Percentiles rank a stretch among this genome's conserved stretches.
phyloP scores from a whole-genome alignment of 1,139 yeast genomes.

The Kodamaea derodonti region DNA sequence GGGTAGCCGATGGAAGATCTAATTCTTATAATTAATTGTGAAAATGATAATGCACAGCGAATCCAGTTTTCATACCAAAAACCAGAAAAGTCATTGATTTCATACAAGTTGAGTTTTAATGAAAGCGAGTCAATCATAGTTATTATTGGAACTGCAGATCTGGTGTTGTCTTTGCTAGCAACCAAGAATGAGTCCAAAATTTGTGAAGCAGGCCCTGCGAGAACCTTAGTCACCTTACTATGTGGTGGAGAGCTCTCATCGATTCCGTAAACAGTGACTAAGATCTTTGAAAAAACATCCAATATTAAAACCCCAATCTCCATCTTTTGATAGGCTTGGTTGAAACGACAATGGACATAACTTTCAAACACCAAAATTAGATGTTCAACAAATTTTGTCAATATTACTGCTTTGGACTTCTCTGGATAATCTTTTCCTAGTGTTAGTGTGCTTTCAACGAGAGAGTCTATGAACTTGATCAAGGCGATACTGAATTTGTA shows the following conservation, averaged over 20 bases:
- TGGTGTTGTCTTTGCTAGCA: conserved; percentile 43
- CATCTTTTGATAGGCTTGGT: conserved; percentile 51
- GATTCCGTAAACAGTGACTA: conserved; percentile 56
- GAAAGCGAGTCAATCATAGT: conserved; percentile 49
- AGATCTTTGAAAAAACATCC: conserved; percentile 51
- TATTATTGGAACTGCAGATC: conserved; percentile 58
- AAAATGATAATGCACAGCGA: conserved; percentile 36
- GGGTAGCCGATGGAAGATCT: conserved; percentile 46
- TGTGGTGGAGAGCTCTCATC: conserved; percentile 20
- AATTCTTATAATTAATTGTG: conserved; percentile 47
- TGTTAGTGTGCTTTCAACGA: conserved; percentile 53
- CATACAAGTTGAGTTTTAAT: conserved; percentile 31
- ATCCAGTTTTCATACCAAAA: conserved; percentile 44
- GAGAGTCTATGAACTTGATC: conserved; percentile 49
- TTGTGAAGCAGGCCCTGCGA: conserved; percentile 46
- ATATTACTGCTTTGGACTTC: conserved; percentile 50
- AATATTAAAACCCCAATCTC: conserved; percentile 59
- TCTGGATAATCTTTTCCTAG: conserved; percentile 33
- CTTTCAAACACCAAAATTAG: conserved; percentile 69
- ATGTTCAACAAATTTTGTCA: conserved; percentile 55
- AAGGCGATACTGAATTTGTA: conserved; percentile 62
- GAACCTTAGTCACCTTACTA: conserved; percentile 45
- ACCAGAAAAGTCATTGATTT: conserved; percentile 40
- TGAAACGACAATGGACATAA: conserved; percentile 66
- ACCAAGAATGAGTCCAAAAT: conserved; percentile 58